Percentiles rank a stretch among this genome's conserved stretches.
phyloP scores from a whole-genome alignment of 192 early-diverging fungal genomes.

The Rhizophlyctis rosea region DNA sequence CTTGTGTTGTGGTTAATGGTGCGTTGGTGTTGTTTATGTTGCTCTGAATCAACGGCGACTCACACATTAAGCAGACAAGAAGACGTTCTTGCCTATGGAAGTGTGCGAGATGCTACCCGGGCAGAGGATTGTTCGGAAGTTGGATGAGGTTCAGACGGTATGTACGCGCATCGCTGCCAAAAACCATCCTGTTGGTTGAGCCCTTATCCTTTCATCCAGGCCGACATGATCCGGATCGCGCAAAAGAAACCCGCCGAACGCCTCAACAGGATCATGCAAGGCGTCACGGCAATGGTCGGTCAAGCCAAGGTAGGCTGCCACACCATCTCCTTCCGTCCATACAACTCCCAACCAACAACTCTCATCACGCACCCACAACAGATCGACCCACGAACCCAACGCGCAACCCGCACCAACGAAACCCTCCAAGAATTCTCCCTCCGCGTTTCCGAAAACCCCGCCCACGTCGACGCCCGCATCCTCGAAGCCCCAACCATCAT shows the following conservation, averaged over 20 bases:
- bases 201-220: not conserved
- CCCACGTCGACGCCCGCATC: constrained; percentile 51
- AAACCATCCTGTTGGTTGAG: no score
- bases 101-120: constrained; percentile 69
- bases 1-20: constrained; percentile 58
- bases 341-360: no score
- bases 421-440: constrained; percentile 59
- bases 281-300: constrained; percentile 19
- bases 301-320: not conserved
- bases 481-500: constrained; percentile 63
- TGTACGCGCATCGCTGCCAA: no score
- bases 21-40: no score
- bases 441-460: constrained; percentile 18
- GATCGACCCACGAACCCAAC: no score
- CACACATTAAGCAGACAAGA: no score
- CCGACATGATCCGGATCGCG: constrained; percentile 38
- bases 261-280: constrained; percentile 20
- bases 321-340: no score
- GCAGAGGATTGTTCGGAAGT: constrained; percentile 72
- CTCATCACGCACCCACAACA: no score
- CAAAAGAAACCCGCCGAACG: constrained; percentile 28
- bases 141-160: constrained; percentile 68
- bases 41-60: no score
- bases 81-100: constrained; percentile 73
- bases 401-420: constrained; percentile 51